Conservation (phyloP, 2,329 filamentous ascomycete genomes). For the Tolypocladium cylindrosporum region DNA sequence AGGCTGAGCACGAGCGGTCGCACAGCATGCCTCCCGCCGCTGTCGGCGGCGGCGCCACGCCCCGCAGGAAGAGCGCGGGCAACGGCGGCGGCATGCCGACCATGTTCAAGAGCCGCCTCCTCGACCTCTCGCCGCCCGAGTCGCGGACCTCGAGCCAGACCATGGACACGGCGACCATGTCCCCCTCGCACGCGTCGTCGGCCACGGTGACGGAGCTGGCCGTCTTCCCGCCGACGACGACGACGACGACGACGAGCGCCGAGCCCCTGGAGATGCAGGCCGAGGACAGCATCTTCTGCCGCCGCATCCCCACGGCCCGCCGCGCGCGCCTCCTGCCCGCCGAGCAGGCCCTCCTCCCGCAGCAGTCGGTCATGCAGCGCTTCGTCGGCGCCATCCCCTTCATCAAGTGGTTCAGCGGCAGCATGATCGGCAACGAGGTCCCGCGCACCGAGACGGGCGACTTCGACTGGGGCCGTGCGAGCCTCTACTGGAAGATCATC, state of each 20-base stretch:
- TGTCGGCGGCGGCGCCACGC: slow-evolving; percentile 6
- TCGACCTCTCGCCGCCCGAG: slow-evolving; percentile 30
- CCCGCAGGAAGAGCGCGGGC: slow-evolving; percentile 13
- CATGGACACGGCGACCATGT: slow-evolving; percentile 45
- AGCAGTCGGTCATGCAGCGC: slow-evolving; percentile 54
- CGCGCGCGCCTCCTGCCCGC: slow-evolving; percentile 56
- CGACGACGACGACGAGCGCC: slow-evolving; percentile 2
- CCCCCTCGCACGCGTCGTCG: slow-evolving; percentile 31
- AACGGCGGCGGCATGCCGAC: slow-evolving; percentile 20
- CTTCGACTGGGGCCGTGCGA: slow-evolving; percentile 65
- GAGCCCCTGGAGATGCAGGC: slow-evolving; percentile 19
- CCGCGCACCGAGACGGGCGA: slow-evolving; percentile 62
- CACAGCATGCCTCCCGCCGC: slow-evolving; percentile 24
- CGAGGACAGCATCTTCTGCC: slow-evolving; percentile 39
- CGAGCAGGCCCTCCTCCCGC: slow-evolving; percentile 60
- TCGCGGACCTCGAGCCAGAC: slow-evolving; percentile 45
- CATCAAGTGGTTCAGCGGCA: slow-evolving; percentile 60
- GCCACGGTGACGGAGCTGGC: slow-evolving; percentile 30
- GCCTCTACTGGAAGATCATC: slow-evolving; percentile 58
- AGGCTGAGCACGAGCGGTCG: slow-evolving; percentile 19
- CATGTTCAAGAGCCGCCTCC: slow-evolving; percentile 25
- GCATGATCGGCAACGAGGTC: slow-evolving; percentile 66
- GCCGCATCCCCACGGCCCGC: slow-evolving; percentile 56
- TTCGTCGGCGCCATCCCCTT: slow-evolving; percentile 57
- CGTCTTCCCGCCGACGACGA: slow-evolving; percentile 2